Conservation (phyloP, 495 filamentous ascomycete genomes). For the Xylaria venustula region DNA sequence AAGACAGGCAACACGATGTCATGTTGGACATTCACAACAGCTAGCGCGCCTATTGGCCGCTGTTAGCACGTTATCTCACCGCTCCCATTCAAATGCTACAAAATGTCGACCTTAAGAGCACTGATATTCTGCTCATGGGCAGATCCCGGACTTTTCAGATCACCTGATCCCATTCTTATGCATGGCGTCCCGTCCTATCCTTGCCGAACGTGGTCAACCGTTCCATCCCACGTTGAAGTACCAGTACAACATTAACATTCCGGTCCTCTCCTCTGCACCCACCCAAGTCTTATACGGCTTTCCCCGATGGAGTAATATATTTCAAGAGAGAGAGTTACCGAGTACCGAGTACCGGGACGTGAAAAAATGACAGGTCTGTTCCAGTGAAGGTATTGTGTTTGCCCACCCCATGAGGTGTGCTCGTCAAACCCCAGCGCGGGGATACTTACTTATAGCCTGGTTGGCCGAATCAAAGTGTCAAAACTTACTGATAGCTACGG, state of each 20-base stretch:
- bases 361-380: too few relatives aligned
- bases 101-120: background rate
- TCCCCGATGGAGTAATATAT: conserved; percentile 4
- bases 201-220: background rate
- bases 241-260: conserved; percentile 1
- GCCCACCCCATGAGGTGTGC: too few relatives aligned
- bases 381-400: too few relatives aligned
- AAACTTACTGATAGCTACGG: too few relatives aligned
- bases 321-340: background rate
- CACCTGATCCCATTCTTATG: conserved; percentile 5
- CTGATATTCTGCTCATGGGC: background rate
- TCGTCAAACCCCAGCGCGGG: too few relatives aligned
- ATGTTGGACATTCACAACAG: background rate
- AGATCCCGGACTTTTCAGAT: background rate
- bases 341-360: background rate
- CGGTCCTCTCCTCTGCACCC: background rate
- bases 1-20: background rate
- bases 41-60: background rate
- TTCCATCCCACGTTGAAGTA: background rate
- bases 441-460: too few relatives aligned
- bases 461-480: too few relatives aligned
- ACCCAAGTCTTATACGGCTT: background rate
- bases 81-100: background rate
- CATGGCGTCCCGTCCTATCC: conserved; percentile 6
- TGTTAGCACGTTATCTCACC: background rate